Percentiles rank a stretch among this genome's conserved stretches.
Evolutionary conservation across 176 grass and related monocot species (phyloP).

Genomic region (Oryza nivara): DNA sequence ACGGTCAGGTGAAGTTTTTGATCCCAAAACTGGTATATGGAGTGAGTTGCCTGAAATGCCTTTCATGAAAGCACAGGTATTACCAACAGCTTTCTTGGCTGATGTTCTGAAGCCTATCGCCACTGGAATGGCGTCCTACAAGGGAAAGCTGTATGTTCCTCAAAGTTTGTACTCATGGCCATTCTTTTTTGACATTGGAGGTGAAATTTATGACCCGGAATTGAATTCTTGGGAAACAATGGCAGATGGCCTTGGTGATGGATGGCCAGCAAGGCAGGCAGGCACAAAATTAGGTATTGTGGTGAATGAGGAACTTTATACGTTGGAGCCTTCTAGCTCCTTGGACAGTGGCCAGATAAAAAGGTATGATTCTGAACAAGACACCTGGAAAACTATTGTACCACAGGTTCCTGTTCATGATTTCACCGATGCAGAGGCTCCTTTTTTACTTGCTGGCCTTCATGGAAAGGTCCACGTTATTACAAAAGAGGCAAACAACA

Average conservation of each 20-base stretch:
- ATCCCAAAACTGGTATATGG: constrained; percentile 70
- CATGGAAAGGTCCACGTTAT: constrained; percentile 73
- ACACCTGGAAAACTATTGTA: constrained; percentile 63
- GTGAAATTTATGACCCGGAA: constrained; percentile 79
- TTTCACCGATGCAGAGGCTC: constrained; percentile 72
- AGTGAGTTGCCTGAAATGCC: constrained; percentile 74
- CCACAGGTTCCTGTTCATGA: constrained; percentile 62
- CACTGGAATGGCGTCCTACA: constrained; percentile 67
- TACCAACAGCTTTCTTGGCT: constrained; percentile 74
- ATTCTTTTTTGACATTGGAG: constrained; percentile 86
- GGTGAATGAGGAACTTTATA: constrained; percentile 68
- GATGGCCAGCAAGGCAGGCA: constrained; percentile 88
- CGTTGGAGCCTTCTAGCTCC: constrained; percentile 75
- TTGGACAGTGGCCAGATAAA: constrained; percentile 82
- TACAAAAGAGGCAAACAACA: constrained; percentile 59
- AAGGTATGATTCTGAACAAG: constrained; percentile 61
- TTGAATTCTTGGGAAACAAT: constrained; percentile 69
- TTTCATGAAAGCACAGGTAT: constrained; percentile 71
- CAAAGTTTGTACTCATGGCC: constrained; percentile 94
- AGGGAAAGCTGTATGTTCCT: constrained; percentile 73
- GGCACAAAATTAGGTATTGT: constrained; percentile 74
- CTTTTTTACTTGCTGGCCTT: constrained; percentile 80
- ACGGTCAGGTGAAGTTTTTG: constrained; percentile 80
- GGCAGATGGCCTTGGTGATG: constrained; percentile 75
- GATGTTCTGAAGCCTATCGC: constrained; percentile 90